phyloP scores from a whole-genome alignment of 2,329 filamentous ascomycete genomes.

The Pyricularia sp. region DNA sequence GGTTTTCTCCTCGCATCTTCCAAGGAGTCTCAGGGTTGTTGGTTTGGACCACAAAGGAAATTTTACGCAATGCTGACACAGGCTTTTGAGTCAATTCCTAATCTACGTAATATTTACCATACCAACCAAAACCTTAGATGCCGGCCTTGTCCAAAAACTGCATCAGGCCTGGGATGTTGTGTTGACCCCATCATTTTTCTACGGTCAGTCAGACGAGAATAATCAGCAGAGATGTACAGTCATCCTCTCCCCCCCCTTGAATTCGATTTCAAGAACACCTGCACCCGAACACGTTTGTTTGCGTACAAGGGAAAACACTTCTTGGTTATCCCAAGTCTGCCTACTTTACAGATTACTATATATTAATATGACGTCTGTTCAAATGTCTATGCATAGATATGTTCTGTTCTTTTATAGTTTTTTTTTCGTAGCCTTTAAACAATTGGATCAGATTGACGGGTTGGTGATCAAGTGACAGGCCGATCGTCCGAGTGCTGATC shows the following conservation, averaged over 20 bases:
- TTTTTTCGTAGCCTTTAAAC: not conserved
- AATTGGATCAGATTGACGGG: not conserved
- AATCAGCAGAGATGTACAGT: too few species aligned
- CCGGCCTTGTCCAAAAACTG: too few species aligned
- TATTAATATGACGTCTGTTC: not conserved
- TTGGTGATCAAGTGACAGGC: not conserved
- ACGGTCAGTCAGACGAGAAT: not conserved
- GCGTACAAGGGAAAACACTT: not conserved
- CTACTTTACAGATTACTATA: not conserved
- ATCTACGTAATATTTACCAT: not conserved
- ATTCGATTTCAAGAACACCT: not conserved
- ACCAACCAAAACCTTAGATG: too few species aligned
- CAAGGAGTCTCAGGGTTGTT: not conserved
- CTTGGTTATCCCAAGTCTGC: not conserved
- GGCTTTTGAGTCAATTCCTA: not conserved
- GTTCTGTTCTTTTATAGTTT: not conserved
- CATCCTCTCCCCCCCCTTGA: too few species aligned
- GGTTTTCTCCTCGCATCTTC: too few species aligned
- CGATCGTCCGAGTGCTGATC: not conserved
- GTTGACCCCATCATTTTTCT: not conserved
- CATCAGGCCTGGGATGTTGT: not conserved
- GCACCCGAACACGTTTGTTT: not conserved
- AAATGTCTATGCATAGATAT: not conserved
- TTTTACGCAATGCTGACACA: not conserved
- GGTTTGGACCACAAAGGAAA: not conserved